Evolutionary conservation across 108 stramenopile species (phyloP), one percentile per base, ranked within the genome.

Genomic region (Phaeodactylum tricornutum): DNA sequence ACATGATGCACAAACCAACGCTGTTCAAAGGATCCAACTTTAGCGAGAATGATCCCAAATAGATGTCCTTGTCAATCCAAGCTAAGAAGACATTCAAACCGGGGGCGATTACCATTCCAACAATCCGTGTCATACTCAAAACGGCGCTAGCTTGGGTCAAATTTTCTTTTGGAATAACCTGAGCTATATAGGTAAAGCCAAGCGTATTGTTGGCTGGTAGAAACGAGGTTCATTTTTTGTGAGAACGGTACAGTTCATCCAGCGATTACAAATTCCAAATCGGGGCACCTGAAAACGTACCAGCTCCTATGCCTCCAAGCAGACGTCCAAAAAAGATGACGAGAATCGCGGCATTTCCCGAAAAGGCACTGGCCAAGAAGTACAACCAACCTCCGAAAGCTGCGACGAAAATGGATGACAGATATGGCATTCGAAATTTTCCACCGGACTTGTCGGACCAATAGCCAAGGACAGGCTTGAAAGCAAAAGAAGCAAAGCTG

Each of bases 91-190:
- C 38, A 53, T 75, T 81, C 29, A 77, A 43, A 0, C 66, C 50
- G 19, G 84, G 84, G n/a, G 75, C 84, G 1, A 54, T 39, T 0
- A 66, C 65, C 84, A 81, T 81, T 1, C 84, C 84, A 24, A 81
- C 30, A 47, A 77, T 78, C 40, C 76, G 57, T 20, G 68, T 57
- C 47, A 75, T 69, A 41, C 62, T 56, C 24, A 85, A 54, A 26
- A 78, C 16, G 36, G 74, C 29, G 32, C 60, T 77, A 14, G 53
- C 50, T 7, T 47, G 33, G 15, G 76, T 85, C 29, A 75, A 71
- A 34, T 81, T 32, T 14, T 74, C 62, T 0, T 66, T 59, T 14
- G 77, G 72, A 14, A 69, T 32, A 1, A 64, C 64, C 6, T 63
- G 36, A 5, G 77, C 77, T 15, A 79, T 52, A 43, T 81, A 86